Evolutionary conservation across 1,139 yeast species (phyloP).

Genomic region (Diutina rugosa): DNA sequence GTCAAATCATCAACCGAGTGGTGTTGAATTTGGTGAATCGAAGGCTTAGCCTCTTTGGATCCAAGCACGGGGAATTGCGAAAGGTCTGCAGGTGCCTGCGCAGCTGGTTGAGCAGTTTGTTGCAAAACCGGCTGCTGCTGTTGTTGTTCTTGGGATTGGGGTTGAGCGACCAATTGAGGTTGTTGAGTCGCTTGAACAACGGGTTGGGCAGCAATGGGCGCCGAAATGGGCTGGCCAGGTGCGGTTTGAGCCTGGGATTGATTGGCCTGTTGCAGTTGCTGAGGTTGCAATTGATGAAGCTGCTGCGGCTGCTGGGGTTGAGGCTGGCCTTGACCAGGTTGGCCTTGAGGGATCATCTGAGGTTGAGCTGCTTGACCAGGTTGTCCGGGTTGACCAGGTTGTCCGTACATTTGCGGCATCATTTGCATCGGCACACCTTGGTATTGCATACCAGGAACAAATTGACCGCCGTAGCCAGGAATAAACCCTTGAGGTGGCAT

Average conservation of each 20-base stretch:
- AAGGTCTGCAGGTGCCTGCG: constrained; percentile 18
- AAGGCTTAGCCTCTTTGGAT: constrained; percentile 16
- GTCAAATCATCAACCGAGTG: constrained; percentile 22
- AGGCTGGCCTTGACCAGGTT: constrained; percentile 6
- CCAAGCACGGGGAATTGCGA: constrained; percentile 42
- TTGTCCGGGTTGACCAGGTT: constrained; percentile 4
- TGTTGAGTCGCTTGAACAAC: neutral
- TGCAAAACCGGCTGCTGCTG: neutral
- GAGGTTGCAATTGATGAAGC: constrained; percentile 6
- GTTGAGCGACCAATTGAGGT: neutral
- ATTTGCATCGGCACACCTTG: constrained; percentile 13
- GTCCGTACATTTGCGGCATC: neutral
- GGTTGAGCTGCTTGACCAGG: constrained; percentile 7
- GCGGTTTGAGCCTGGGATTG: constrained; percentile 3
- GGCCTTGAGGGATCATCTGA: constrained; percentile 3
- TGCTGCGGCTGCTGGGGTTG: constrained; percentile 6
- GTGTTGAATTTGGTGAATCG: constrained; percentile 7
- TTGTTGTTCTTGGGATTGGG: neutral
- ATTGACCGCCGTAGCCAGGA: constrained; percentile 12
- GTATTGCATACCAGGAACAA: constrained; percentile 13
- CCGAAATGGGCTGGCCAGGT: constrained; percentile 3
- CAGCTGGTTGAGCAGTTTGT: neutral
- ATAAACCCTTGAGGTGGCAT: constrained; percentile 9
- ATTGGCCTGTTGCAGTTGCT: constrained; percentile 8
- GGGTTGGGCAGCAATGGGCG: neutral